phyloP scores from a whole-genome alignment of 805 yeast genomes.

The Hanseniaspora singularis region DNA sequence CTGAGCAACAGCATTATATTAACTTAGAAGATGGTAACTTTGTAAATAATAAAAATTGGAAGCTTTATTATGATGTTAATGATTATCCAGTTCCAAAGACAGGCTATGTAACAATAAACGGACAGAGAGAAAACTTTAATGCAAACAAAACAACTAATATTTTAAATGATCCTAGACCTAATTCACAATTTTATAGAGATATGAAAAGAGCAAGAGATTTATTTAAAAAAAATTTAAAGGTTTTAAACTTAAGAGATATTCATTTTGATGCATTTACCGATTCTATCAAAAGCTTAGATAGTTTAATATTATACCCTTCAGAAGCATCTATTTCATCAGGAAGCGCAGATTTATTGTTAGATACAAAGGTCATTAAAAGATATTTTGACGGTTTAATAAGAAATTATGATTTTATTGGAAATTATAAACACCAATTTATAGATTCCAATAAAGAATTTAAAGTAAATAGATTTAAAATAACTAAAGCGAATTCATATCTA shows the following conservation, averaged over 20 bases:
- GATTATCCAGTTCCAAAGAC: background rate
- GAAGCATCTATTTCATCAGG: constrained; percentile 2
- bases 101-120: background rate
- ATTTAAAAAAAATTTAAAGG: background rate
- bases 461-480: background rate
- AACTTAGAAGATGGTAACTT: constrained; percentile 1
- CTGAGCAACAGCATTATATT: constrained; percentile 11
- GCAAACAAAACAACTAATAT: too few relatives aligned
- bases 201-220: constrained; percentile 3
- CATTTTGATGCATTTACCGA: constrained; percentile 2
- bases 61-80: background rate
- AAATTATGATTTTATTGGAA: background rate
- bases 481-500: background rate
- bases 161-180: background rate
- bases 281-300: too few relatives aligned
- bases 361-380: background rate
- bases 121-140: background rate
- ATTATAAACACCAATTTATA: background rate
- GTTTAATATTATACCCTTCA: background rate
- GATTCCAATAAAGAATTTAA: background rate
- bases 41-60: background rate
- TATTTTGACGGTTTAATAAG: background rate
- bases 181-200: background rate
- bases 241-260: background rate
- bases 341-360: constrained; percentile 1